Conservation (phyloP, 2,329 filamentous ascomycete species). For the Diaporthe sp. region DNA sequence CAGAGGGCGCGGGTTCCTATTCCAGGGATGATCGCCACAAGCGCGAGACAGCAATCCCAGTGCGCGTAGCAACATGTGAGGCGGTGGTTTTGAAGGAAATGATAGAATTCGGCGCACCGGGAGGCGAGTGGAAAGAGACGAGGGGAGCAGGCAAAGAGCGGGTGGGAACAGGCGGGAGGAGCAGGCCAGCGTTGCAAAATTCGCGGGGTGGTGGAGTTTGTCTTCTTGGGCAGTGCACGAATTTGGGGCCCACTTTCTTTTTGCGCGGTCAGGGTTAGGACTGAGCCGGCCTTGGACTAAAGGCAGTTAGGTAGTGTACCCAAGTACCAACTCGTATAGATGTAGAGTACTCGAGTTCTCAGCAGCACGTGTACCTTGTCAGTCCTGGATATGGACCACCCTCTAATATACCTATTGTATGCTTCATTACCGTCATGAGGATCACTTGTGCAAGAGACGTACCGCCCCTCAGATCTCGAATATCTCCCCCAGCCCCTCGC, state of each 20-base stretch:
- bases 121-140: conserved; percentile 27
- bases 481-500: conserved; percentile 72
- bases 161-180: background rate
- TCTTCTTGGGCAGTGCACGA: conserved; percentile 33
- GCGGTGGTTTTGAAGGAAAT: conserved; percentile 30
- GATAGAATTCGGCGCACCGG: conserved; percentile 35
- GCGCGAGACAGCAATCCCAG: conserved; percentile 23
- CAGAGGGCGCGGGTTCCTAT: conserved; percentile 13
- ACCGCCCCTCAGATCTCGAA: conserved; percentile 67
- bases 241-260: conserved; percentile 15
- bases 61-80: conserved; percentile 34
- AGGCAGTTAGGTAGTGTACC: background rate
- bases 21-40: conserved; percentile 10
- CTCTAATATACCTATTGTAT: background rate
- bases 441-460: too few species aligned
- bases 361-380: background rate
- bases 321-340: background rate
- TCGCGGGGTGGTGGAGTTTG: conserved; percentile 40
- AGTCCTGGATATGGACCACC: background rate
- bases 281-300: background rate
- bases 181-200: conserved; percentile 25
- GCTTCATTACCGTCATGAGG: background rate
- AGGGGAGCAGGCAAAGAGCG: background rate
- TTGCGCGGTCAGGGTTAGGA: background rate
- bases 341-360: background rate